These are phyloP conservation scores for Oryza meyeriana DNA, from an alignment of 176 grass and related monocot species.

Conservation along the genomic window DNA sequence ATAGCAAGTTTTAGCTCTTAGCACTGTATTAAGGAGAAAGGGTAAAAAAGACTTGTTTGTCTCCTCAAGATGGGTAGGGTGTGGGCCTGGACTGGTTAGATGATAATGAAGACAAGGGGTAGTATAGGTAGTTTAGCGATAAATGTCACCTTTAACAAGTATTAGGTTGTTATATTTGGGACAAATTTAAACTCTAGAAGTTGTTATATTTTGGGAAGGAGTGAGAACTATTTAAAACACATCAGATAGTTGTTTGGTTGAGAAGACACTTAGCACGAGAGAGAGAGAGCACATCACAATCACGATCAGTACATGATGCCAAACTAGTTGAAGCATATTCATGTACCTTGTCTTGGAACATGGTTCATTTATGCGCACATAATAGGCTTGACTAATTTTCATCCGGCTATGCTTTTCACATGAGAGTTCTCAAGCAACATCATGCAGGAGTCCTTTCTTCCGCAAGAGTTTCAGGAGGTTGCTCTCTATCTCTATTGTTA, in stretches of 20 bases:
- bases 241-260: background rate
- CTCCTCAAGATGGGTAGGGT: no score
- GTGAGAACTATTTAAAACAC: background rate
- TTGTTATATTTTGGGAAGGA: no score
- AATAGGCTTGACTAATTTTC: slow-evolving; percentile 1
- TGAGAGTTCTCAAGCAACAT: background rate
- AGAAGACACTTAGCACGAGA: background rate
- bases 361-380: background rate
- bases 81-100: no score
- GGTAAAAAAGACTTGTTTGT: no score
- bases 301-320: background rate
- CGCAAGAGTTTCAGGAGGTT: background rate
- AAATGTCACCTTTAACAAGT: no score
- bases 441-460: background rate
- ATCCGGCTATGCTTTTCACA: background rate
- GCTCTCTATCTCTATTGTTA: background rate
- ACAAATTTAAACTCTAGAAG: no score
- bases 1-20: no score
- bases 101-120: no score
- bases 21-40: no score
- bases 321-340: background rate
- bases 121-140: no score
- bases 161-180: no score
- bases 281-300: background rate
- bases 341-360: background rate